Percentiles rank a stretch among this genome's conserved stretches.
phyloP scores from a whole-genome alignment of 2,329 filamentous ascomycete genomes.

The Mycocentrospora acerina region DNA sequence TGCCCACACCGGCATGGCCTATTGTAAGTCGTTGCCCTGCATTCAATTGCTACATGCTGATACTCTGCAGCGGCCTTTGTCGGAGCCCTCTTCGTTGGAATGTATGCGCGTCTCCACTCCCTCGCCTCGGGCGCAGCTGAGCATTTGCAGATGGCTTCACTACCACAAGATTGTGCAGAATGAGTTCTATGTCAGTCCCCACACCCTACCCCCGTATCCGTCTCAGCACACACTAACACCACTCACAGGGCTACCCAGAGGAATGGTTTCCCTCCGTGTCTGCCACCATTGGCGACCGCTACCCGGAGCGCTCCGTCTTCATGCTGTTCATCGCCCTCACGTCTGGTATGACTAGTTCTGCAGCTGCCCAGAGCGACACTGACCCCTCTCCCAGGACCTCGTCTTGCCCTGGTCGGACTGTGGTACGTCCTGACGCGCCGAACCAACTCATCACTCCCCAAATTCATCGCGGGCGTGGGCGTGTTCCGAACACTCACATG shows the following conservation, averaged over 20 bases:
- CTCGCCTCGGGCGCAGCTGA: conserved; percentile 20
- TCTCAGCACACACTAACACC: conserved; percentile 12
- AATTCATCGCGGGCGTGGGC: conserved; percentile 77
- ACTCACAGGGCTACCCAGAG: conserved; percentile 60
- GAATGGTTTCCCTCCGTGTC: conserved; percentile 98
- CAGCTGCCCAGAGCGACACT: conserved; percentile 4
- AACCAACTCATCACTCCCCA: conserved; percentile 73
- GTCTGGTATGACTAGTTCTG: conserved; percentile 60
- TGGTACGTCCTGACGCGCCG: conserved; percentile 88
- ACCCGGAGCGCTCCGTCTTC: conserved; percentile 94
- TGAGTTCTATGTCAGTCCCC: conserved; percentile 69
- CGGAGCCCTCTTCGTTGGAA: conserved; percentile 78
- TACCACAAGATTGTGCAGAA: conserved; percentile 98
- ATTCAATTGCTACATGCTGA: conserved; percentile 10
- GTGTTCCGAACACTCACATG: conserved; percentile 89
- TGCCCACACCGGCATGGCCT: conserved; percentile 80
- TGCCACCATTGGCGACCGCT: conserved; percentile 94
- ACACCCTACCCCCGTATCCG: no score
- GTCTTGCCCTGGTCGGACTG: conserved; percentile 85
- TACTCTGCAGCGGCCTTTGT: conserved; percentile 70
- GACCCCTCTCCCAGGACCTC: conserved; percentile 63
- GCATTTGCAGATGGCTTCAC: conserved; percentile 65
- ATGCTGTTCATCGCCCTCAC: conserved; percentile 97
- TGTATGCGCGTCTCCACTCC: conserved; percentile 31
- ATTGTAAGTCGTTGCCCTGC: conserved; percentile 54